Evolutionary conservation across 225 moss, liverwort and hornwort genomes (phyloP).

Genomic region (Polytrichum commune): DNA sequence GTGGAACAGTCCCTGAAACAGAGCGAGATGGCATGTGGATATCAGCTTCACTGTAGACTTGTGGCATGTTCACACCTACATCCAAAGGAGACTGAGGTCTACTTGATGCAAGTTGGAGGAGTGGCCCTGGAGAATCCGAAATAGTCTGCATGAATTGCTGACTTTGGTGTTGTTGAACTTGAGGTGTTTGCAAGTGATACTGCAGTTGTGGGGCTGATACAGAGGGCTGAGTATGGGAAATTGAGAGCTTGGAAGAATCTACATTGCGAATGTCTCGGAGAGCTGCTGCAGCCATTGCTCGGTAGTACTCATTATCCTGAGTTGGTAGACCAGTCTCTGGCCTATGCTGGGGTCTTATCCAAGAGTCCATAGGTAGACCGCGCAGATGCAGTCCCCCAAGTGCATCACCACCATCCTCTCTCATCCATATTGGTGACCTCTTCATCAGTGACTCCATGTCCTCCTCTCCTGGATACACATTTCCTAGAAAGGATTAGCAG

Average conservation of each 20-base stretch:
- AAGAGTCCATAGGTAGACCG: conserved; percentile 57
- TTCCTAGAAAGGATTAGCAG: conserved; percentile 6
- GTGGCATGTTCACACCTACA: conserved; percentile 44
- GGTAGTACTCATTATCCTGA: conserved; percentile 62
- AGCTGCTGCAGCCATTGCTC: conserved; percentile 86
- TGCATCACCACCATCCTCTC: conserved; percentile 36
- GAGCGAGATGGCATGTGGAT: conserved; percentile 68
- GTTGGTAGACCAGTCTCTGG: conserved; percentile 41
- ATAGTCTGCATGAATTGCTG: conserved; percentile 40
- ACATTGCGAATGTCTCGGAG: conserved; percentile 68
- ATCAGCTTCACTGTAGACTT: conserved; percentile 67
- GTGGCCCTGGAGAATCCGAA: conserved; percentile 53
- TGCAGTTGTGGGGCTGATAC: conserved; percentile 50
- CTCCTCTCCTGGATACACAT: conserved; percentile 51
- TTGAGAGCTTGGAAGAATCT: conserved; percentile 63
- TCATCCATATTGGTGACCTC: conserved; percentile 71
- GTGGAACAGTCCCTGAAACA: conserved; percentile 60
- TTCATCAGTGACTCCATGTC: conserved; percentile 66
- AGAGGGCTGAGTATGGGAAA: conserved; percentile 51
- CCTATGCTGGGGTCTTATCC: conserved; percentile 63
- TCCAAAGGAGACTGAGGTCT: conserved; percentile 72
- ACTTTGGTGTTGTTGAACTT: conserved; percentile 35
- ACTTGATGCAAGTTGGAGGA: conserved; percentile 74
- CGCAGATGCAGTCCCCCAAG: conserved; percentile 36
- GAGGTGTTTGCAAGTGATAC: conserved; percentile 47